Evolutionary conservation across 805 yeast species (phyloP).

Genomic region (Candida xiaguanensis): DNA sequence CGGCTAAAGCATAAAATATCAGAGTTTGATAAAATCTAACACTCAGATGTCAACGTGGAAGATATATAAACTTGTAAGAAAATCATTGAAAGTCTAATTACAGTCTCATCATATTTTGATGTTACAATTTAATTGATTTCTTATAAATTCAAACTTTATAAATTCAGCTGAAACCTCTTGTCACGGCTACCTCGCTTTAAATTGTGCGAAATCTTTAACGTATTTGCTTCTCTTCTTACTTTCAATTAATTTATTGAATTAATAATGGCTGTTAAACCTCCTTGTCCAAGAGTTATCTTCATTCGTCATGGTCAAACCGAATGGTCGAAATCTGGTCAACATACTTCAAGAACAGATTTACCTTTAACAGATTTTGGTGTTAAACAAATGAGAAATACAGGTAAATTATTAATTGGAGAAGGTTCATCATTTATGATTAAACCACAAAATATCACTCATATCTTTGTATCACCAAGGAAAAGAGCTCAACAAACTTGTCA

Average conservation of each 20-base stretch:
- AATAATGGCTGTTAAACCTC: slow-evolving; percentile 13
- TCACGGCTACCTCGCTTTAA: too few species aligned
- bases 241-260: too few species aligned
- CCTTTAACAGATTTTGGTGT: slow-evolving; percentile 77
- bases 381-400: slow-evolving; percentile 70
- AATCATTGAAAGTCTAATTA: too few species aligned
- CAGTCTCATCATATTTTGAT: too few species aligned
- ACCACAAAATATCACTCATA: slow-evolving; percentile 56
- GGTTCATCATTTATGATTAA: slow-evolving; percentile 53
- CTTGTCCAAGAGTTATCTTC: slow-evolving; percentile 66
- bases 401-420: slow-evolving; percentile 60
- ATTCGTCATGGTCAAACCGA: slow-evolving; percentile 90
- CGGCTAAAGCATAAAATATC: too few species aligned
- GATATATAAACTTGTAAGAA: too few species aligned
- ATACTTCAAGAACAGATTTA: slow-evolving; percentile 83
- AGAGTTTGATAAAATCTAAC: too few species aligned
- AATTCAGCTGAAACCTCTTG: too few species aligned
- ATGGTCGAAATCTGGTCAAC: slow-evolving; percentile 93
- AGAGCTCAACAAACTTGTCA: slow-evolving; percentile 77
- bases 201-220: neutral
- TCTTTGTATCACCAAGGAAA: slow-evolving; percentile 76
- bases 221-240: neutral
- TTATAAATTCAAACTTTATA: too few species aligned
- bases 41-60: too few species aligned
- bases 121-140: too few species aligned